Percentiles rank a stretch among this genome's conserved stretches.
Evolutionary conservation across 2,329 filamentous ascomycete species (phyloP).

Genomic region (Cladophialophora exuberans): DNA sequence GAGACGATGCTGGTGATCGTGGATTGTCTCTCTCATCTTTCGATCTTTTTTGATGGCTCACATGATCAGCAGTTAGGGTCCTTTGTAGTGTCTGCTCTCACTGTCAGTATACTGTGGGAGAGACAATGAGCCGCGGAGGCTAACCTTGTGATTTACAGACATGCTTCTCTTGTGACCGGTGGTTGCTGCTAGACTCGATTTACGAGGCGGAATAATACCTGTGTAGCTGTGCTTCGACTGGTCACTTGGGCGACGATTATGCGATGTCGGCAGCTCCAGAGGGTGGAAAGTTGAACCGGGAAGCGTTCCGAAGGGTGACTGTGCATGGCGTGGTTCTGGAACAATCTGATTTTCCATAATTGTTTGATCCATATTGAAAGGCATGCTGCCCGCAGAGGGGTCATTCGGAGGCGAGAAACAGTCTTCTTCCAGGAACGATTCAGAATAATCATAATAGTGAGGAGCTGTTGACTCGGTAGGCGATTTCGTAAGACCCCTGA

Average conservation of each 20-base stretch:
- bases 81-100: conserved; percentile 1
- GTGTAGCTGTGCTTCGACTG: conserved; percentile 26
- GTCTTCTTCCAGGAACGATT: conserved; percentile 32
- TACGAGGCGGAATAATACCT: conserved; percentile 23
- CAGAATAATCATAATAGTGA: conserved; percentile 35
- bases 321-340: conserved; percentile 27
- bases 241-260: conserved; percentile 30
- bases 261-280: conserved; percentile 28
- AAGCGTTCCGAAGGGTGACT: conserved; percentile 33
- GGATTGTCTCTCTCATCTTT: conserved; percentile 21
- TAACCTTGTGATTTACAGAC: conserved; percentile 15
- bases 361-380: conserved; percentile 26
- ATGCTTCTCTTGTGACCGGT: conserved; percentile 11
- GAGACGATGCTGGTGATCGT: conserved; percentile 25
- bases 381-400: conserved; percentile 7
- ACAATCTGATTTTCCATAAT: conserved; percentile 17
- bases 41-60: background rate
- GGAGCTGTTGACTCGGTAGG: conserved; percentile 31
- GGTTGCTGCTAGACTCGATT: conserved; percentile 27
- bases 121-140: background rate
- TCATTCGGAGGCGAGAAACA: conserved; percentile 18
- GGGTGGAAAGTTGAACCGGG: conserved; percentile 31
- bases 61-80: conserved; percentile 2
- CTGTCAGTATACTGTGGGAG: conserved; percentile 11
- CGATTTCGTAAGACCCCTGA: conserved; percentile 26